phyloP scores from a whole-genome alignment of 495 filamentous ascomycete species.

The Xylaria venustula region DNA sequence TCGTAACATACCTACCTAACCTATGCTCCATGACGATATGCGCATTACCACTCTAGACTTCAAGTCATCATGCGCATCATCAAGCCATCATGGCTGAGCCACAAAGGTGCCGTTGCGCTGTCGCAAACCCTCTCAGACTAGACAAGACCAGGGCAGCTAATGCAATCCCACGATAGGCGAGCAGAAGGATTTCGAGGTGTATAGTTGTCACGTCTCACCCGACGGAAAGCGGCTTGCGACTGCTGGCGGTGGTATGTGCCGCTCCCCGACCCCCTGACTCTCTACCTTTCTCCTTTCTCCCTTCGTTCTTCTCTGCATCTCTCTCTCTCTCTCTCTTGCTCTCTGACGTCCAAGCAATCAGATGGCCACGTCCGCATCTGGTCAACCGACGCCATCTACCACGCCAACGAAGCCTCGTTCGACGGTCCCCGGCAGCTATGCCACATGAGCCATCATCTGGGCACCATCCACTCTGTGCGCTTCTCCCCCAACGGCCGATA shows the following conservation, averaged over 20 bases:
- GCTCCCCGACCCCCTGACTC: conserved; percentile 8
- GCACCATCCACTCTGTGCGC: conserved; percentile 93
- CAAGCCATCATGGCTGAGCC: conserved; percentile 90
- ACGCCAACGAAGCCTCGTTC: conserved; percentile 65
- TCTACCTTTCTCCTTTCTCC: neutral
- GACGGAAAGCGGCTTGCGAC: conserved; percentile 90
- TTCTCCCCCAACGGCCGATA: conserved; percentile 94
- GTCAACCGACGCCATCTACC: conserved; percentile 91
- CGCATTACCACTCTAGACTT: conserved; percentile 23
- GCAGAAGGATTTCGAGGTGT: conserved; percentile 95
- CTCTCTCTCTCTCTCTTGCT: too few species aligned
- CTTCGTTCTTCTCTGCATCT: too few species aligned
- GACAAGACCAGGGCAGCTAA: neutral
- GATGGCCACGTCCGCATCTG: conserved; percentile 97
- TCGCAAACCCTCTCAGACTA: conserved; percentile 15
- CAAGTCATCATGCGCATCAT: conserved; percentile 71
- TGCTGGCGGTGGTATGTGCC: conserved; percentile 76
- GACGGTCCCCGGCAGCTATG: conserved; percentile 88
- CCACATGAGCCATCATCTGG: conserved; percentile 96
- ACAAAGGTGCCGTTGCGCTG: conserved; percentile 63
- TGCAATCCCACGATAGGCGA: conserved; percentile 74
- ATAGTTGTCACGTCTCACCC: conserved; percentile 94
- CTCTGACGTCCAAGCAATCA: too few species aligned
- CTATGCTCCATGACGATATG: conserved; percentile 28
- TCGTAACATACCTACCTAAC: neutral